Evolutionary conservation across 2,329 filamentous ascomycete species (phyloP), one percentile per base, ranked within the genome.

Genomic region (Didymella arachidicola): DNA sequence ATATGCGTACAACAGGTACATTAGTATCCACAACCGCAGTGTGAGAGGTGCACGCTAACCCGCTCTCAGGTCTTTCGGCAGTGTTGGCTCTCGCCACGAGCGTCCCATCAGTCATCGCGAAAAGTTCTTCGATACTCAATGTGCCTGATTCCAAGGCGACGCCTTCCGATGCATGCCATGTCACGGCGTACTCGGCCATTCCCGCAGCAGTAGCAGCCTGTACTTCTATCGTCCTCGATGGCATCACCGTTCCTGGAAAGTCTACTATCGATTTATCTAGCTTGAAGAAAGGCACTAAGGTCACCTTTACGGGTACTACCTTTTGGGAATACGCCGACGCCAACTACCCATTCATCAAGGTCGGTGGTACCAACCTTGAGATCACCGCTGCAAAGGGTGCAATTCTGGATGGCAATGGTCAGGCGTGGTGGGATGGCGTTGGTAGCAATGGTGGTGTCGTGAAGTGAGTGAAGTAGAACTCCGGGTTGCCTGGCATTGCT

Each of bases 231-330:
- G 72, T 81, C 18, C 77, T 88, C 16, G 80, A 79, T 55, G 78
- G 79, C 61, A 80, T 88, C 43, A 76, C 75, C 16, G 86, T 88
- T 8, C 86, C 86, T 3, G 81, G 84, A 4, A 85, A 85, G 16
- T 76, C 77, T 5, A 87, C 86, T 1, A 80, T 89, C 3, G 84
- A 88, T 67, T 70, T 89, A 60, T 84, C 84, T 6, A 76, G 78
- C n/a, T 78, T 87, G 34, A 79, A 79, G 1, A 68, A 74, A n/a
- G 82, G 81, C 58, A 85, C 85, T 7, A 80, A 75, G 56, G 81
- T 89, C 63, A 84, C 83, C 63, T 90, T 90, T 74, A 74, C 85
- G 56, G 89, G 88, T 38, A 84, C 79, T 8, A 90, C 88, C 11
- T 86, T 59, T n/a, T 59, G 56, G 56, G 39, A 59, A 5, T 59